Conservation (phyloP, 2,329 filamentous ascomycete genomes). For the Seiridium unicorne region DNA sequence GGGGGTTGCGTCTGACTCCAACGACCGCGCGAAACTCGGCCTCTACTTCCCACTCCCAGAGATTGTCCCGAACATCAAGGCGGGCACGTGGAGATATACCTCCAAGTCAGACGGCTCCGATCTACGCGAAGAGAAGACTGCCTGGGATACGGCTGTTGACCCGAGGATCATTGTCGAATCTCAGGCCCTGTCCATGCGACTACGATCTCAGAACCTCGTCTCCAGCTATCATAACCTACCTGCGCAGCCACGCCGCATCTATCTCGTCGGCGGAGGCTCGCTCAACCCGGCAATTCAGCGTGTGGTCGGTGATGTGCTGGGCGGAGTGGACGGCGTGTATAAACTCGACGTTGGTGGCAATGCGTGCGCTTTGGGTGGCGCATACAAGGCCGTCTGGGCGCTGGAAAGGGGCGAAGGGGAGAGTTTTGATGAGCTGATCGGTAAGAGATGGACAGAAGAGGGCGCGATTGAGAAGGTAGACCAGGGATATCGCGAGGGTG, state of each 20-base stretch:
- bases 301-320: constrained; percentile 83
- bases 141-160: constrained; percentile 65
- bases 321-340: constrained; percentile 86
- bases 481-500: constrained; percentile 71
- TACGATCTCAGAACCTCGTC: constrained; percentile 79
- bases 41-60: constrained; percentile 96
- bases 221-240: constrained; percentile 58
- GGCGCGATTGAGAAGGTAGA: constrained; percentile 80
- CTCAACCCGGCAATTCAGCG: constrained; percentile 86
- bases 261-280: constrained; percentile 90
- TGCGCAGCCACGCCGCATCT: constrained; percentile 82
- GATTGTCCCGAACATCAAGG: constrained; percentile 86
- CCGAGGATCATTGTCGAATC: constrained; percentile 87
- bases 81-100: constrained; percentile 84
- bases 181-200: constrained; percentile 87
- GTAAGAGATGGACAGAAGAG: constrained; percentile 79
- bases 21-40: constrained; percentile 73
- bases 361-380: constrained; percentile 88
- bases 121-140: constrained; percentile 39
- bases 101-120: constrained; percentile 54
- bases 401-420: constrained; percentile 66
- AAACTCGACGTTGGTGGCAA: constrained; percentile 92
- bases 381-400: constrained; percentile 96
- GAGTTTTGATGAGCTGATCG: constrained; percentile 87
- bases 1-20: constrained; percentile 48